Base-by-base conservation (phyloP, 495 filamentous ascomycete genomes). In the Tuber aestivum region DNA sequence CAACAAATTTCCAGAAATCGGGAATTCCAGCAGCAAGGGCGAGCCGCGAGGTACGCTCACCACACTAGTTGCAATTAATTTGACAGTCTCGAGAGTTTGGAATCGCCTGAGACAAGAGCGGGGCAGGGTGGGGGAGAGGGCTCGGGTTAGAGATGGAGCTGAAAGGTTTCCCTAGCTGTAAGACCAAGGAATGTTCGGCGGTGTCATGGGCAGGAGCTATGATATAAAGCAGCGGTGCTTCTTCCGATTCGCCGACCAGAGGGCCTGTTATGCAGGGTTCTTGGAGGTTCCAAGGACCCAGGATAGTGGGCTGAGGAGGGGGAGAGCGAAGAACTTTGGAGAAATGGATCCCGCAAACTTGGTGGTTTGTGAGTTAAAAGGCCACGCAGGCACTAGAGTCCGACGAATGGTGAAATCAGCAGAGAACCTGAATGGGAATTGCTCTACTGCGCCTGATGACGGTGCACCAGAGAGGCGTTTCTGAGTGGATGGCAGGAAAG, bases 201-300 rank as follows among this genome's bases (percentile, higher is more conserved):
- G n/a, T n/a, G n/a, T n/a, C n/a, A n/a, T n/a, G n/a, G n/a, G n/a
- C n/a, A n/a, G n/a, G n/a, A n/a, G 65, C n/a, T n/a, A 70, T 70
- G 40, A 70, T 79, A 69, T 32, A 27, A 48, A 73, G 61, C 44
- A 42, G 65, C 32, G 69, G 41, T 61, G 65, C 23, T 56, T 80
- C 68, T 45, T 77, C 68, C 38, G 45, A 77, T 69, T 35, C 70
- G 41, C 81, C 74, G 73, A 73, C 78, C 71, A 81, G 87, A 86
- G 86, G 56, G 83, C 87, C 86, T 94, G 86, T 97, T 98, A 99
- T 87, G 95, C 95, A 83, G 95, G 95, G 88, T 95, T 94, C 87
- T 94, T 95, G 87, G 94, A 92, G 88, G 92, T 93, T 91, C 95
- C 94, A 86, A 95, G 94, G 89, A 93, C 92, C 93, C 94, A 91